phyloP scores from a whole-genome alignment of 306 rosid species.

The Acacia melanoxylon region DNA sequence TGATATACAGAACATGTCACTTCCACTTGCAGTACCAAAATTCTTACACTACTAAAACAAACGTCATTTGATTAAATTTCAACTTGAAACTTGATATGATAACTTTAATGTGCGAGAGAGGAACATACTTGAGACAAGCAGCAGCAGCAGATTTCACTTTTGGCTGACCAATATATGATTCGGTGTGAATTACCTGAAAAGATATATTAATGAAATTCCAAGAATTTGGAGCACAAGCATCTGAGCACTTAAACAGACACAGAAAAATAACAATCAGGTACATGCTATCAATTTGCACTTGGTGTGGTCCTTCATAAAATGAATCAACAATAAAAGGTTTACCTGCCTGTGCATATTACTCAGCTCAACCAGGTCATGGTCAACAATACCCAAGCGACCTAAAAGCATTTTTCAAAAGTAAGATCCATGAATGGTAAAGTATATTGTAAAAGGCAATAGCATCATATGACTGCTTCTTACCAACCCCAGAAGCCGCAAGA shows the following conservation, averaged over 20 bases:
- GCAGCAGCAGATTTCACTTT: slow-evolving; percentile 91
- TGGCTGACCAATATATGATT: slow-evolving; percentile 83
- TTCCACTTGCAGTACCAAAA: slow-evolving; percentile 19
- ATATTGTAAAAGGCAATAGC: not conserved
- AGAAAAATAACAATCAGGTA: not conserved
- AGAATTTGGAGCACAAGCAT: not conserved
- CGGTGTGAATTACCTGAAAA: slow-evolving; percentile 80
- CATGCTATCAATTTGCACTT: not conserved
- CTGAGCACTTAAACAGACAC: not conserved
- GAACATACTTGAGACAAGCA: slow-evolving; percentile 76
- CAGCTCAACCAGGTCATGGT: slow-evolving; percentile 92
- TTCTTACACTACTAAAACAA: slow-evolving; percentile 22
- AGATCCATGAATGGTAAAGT: slow-evolving; percentile 18
- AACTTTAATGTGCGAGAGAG: slow-evolving; percentile 3
- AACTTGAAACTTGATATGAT: slow-evolving; percentile 2
- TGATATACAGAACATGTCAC: slow-evolving; percentile 37
- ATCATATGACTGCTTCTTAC: slow-evolving; percentile 36
- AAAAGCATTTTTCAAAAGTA: slow-evolving; percentile 19
- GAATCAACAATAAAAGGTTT: slow-evolving; percentile 8
- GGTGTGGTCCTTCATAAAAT: not conserved
- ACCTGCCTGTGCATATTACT: slow-evolving; percentile 99
- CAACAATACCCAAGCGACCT: slow-evolving; percentile 89
- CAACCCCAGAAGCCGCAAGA: slow-evolving; percentile 91
- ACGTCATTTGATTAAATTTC: not conserved
- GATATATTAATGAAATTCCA: not conserved